Conservation (phyloP, 2,329 filamentous ascomycete genomes). For the Penicillium sp. region DNA sequence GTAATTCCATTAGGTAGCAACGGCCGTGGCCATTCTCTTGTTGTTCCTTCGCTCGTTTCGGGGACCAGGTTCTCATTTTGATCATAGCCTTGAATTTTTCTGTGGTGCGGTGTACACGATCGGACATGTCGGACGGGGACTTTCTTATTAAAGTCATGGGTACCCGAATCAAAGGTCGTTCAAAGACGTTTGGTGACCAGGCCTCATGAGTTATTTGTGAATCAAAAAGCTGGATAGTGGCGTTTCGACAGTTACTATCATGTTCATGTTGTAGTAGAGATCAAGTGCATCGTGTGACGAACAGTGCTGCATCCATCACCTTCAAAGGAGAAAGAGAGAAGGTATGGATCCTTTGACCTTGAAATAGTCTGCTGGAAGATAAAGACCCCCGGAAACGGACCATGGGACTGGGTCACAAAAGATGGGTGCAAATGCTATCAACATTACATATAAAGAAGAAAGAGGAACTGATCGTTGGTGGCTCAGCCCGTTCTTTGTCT, state of each 20-base stretch:
- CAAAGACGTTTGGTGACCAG: slow-evolving; percentile 2
- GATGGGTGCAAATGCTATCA: slow-evolving; percentile 28
- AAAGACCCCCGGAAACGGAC: slow-evolving; percentile 28
- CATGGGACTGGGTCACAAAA: slow-evolving; percentile 33
- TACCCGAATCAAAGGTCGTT: slow-evolving; percentile 3
- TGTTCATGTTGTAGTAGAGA: slow-evolving; percentile 27
- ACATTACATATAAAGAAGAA: slow-evolving; percentile 27
- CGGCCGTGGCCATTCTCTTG: slow-evolving; percentile 17
- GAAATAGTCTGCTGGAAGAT: slow-evolving; percentile 23
- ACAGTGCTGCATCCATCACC: slow-evolving; percentile 9
- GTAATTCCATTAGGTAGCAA: slow-evolving; percentile 37
- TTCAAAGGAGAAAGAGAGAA: slow-evolving; percentile 7
- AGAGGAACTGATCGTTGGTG: slow-evolving; percentile 11
- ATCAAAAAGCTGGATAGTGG: slow-evolving; percentile 14
- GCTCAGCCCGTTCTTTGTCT: slow-evolving; percentile 16
- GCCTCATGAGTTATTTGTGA: slow-evolving; percentile 9
- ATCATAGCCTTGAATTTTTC: slow-evolving; percentile 30
- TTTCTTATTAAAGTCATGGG: slow-evolving; percentile 17
- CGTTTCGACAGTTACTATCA: slow-evolving; percentile 22
- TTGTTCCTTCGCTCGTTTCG: slow-evolving; percentile 15
- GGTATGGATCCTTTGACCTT: slow-evolving; percentile 30
- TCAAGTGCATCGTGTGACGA: slow-evolving; percentile 27
- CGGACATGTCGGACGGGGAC: slow-evolving; percentile 24
- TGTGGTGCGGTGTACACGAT: slow-evolving; percentile 30
- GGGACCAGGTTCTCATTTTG: slow-evolving; percentile 30